phyloP scores from a whole-genome alignment of 176 grass and related monocot genomes.

The Microstegium vimineum region DNA sequence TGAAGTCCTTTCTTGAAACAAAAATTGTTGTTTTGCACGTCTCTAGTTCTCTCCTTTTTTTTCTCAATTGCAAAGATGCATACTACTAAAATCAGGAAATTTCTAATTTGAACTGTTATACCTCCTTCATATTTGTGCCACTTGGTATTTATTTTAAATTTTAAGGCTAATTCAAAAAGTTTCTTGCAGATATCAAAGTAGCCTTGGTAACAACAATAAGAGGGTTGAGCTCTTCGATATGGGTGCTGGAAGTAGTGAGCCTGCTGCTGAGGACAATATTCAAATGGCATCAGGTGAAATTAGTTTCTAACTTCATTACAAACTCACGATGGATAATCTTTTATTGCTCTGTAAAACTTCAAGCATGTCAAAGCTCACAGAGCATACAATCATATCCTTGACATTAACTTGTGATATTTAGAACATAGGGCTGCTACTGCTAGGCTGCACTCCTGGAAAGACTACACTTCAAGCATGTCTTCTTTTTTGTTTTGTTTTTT shows the following conservation, averaged over 20 bases:
- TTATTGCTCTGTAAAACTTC: not conserved
- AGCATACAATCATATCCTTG: not conserved
- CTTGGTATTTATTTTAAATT: not conserved
- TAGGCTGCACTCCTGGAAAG: not conserved
- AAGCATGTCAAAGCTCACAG: not conserved
- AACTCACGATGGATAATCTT: not conserved
- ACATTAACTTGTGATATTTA: not conserved
- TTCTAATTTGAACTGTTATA: not conserved
- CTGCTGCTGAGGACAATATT: constrained; percentile 60
- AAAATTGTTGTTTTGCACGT: not conserved
- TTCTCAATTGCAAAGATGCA: not conserved
- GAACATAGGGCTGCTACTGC: not conserved
- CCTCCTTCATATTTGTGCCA: not conserved
- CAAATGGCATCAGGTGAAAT: constrained; percentile 82
- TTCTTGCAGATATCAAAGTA: constrained; percentile 86
- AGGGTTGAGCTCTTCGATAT: constrained; percentile 88
- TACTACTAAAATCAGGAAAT: not conserved
- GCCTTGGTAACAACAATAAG: constrained; percentile 89
- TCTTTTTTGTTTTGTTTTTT: not conserved
- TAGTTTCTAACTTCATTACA: not conserved
- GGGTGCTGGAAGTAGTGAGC: constrained; percentile 65
- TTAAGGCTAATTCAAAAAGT: constrained; percentile 7
- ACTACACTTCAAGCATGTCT: not conserved
- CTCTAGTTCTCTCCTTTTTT: not conserved
- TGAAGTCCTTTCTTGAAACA: not conserved